Conservation (phyloP, 257 asterid genomes). For the Scutellaria barbata region DNA sequence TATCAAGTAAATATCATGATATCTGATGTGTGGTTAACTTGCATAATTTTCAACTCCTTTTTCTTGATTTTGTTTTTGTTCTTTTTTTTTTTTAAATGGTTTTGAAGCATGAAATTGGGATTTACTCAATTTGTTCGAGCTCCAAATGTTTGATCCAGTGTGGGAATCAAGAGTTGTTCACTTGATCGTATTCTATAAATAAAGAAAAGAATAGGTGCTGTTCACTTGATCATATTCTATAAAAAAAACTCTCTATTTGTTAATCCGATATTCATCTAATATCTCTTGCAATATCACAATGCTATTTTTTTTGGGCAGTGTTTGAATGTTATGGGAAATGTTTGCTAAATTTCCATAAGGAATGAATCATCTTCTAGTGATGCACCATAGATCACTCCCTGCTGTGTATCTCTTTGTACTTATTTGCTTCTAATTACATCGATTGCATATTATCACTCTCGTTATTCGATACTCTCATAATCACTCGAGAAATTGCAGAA, state of each 20-base stretch:
- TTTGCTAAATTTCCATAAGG: background rate
- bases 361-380: background rate
- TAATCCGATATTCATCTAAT: background rate
- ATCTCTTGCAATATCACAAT: conserved; percentile 13
- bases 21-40: background rate
- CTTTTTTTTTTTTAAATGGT: too few species aligned
- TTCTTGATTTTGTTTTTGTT: background rate
- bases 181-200: conserved; percentile 17
- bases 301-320: background rate
- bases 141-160: conserved; percentile 1
- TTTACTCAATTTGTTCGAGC: background rate
- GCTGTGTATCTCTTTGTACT: background rate
- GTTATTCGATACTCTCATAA: background rate
- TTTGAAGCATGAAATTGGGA: background rate
- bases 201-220: background rate
- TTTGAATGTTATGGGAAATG: conserved; percentile 1
- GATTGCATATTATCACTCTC: background rate
- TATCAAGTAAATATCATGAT: background rate
- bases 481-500: background rate
- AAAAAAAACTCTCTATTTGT: background rate
- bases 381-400: background rate
- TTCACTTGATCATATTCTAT: background rate
- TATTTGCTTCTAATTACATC: background rate
- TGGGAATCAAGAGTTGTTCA: background rate
- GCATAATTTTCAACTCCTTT: conserved; percentile 3